Conservation (phyloP, 108 stramenopile species). For the Fistulifera pelliculosa region DNA sequence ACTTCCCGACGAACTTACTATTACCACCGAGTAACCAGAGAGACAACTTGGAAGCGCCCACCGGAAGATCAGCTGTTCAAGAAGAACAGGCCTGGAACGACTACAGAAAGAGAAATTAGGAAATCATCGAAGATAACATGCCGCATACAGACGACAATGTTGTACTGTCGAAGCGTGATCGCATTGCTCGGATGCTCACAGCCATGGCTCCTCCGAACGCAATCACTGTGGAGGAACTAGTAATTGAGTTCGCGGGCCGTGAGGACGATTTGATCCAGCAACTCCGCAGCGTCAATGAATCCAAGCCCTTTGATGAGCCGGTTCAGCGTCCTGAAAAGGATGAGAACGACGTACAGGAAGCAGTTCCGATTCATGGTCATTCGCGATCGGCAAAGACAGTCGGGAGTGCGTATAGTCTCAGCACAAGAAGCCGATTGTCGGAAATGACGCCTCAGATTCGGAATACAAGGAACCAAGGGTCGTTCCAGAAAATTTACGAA, state of each 20-base stretch:
- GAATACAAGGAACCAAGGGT: background rate
- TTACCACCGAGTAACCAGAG: conserved; percentile 56
- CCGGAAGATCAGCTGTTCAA: conserved; percentile 21
- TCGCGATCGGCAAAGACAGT: background rate
- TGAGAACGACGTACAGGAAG: background rate
- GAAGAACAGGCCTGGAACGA: conserved; percentile 2
- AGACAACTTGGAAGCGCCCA: conserved; percentile 63
- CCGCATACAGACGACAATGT: conserved; percentile 3
- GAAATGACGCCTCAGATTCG: background rate
- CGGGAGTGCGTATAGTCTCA: background rate
- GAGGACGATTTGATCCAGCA: conserved; percentile 21
- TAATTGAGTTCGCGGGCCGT: conserved; percentile 13
- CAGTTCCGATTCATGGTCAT: background rate
- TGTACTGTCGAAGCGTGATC: conserved; percentile 7
- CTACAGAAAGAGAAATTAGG: background rate
- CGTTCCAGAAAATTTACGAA: background rate
- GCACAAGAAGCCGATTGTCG: background rate
- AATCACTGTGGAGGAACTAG: conserved; percentile 7
- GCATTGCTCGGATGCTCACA: conserved; percentile 9
- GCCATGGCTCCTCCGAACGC: conserved; percentile 17
- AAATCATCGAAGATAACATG: background rate
- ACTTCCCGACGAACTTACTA: conserved; percentile 47
- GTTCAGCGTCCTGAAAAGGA: background rate
- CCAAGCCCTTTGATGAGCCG: conserved; percentile 29
- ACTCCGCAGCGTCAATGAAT: conserved; percentile 20